Evolutionary conservation across 2,329 filamentous ascomycete species (phyloP).

Genomic region (Exophiala calicioides): DNA sequence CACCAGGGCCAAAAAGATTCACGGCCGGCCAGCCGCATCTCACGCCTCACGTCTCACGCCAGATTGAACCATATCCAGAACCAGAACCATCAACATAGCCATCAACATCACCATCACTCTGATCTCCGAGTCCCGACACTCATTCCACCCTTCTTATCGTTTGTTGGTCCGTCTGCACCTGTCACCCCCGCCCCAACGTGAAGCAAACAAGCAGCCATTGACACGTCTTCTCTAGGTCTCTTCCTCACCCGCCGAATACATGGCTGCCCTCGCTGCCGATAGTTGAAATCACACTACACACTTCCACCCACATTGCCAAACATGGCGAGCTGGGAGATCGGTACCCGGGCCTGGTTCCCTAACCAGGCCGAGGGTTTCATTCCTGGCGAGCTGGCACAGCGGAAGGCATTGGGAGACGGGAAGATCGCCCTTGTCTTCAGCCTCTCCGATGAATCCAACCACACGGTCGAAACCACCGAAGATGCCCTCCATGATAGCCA

Average conservation of each 20-base stretch:
- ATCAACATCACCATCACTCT: conserved; percentile 3
- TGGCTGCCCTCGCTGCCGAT: conserved; percentile 20
- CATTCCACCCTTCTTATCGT: conserved; percentile 5
- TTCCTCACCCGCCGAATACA: conserved; percentile 22
- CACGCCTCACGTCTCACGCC: conserved; percentile 2
- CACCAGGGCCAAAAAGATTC: conserved; percentile 16
- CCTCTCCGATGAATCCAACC: conserved; percentile 81
- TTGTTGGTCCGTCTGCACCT: conserved; percentile 11
- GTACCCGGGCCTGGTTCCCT: conserved; percentile 97
- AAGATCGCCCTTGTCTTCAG: conserved; percentile 71
- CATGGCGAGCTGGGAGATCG: conserved; percentile 76
- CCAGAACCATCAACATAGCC: conserved; percentile 12
- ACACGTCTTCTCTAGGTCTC: conserved; percentile 23
- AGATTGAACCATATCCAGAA: conserved; percentile 6
- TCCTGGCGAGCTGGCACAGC: conserved; percentile 88
- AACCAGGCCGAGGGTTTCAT: conserved; percentile 96
- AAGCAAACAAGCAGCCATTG: conserved; percentile 12
- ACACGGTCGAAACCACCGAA: conserved; percentile 75
- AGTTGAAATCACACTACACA: conserved; percentile 23
- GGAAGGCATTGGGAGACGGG: conserved; percentile 80
- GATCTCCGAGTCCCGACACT: too few relatives aligned
- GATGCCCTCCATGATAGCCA: conserved; percentile 71
- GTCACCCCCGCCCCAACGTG: conserved; percentile 1
- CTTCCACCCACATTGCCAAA: conserved; percentile 71
- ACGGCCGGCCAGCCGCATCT: conserved; percentile 21